Base-by-base conservation (phyloP, 2,329 filamentous ascomycete genomes). In the Botrytis tulipae region DNA sequence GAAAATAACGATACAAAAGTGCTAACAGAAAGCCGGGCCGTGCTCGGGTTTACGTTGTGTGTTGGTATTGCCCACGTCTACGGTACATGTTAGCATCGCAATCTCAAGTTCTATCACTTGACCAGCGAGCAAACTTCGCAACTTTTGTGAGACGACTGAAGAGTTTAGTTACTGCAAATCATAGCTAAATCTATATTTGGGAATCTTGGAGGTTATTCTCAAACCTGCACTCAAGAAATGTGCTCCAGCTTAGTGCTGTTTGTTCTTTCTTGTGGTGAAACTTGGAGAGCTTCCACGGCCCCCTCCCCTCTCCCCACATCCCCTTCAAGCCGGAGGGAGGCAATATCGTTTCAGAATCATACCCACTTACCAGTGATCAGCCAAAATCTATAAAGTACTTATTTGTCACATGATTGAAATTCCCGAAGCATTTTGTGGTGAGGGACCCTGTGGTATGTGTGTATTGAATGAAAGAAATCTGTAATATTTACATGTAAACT, bases 401-500 rank as follows among this genome's bases (percentile, higher is more conserved):
- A 32, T 14, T 51, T 18, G 40, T 72, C 70, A 72, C 70, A 59
- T 46, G 32, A n/a, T 29, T 35, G 12, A 12, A 37, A 54, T 44
- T 22, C 48, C 8, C 22, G 16, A 8, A 68, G 48, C 25, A 60
- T 57, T 18, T 25, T 67, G 14, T 72, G 70, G 62, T 72, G 70
- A 72, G 70, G 70, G 40, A 67, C 61, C 70, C 70, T 72, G 61
- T 72, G 44, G 62, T 68, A 54, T 72, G 29, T 72, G 40, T 46
- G 29, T 72, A 72, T 68, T 68, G 25, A 37, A 68, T 35, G 48
- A 60, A 68, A 59, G 18, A 44, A 35, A 37, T 72, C 48, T 48
- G 25, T 71, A 48, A 37, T 71, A 71, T 51, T 59, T 60, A 67
- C 48, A 72, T 59, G 48, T 42, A 42, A 72, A 72, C 22, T 72